phyloP scores from a whole-genome alignment of 2,329 filamentous ascomycete genomes.

The Colletotrichum theobromicola region DNA sequence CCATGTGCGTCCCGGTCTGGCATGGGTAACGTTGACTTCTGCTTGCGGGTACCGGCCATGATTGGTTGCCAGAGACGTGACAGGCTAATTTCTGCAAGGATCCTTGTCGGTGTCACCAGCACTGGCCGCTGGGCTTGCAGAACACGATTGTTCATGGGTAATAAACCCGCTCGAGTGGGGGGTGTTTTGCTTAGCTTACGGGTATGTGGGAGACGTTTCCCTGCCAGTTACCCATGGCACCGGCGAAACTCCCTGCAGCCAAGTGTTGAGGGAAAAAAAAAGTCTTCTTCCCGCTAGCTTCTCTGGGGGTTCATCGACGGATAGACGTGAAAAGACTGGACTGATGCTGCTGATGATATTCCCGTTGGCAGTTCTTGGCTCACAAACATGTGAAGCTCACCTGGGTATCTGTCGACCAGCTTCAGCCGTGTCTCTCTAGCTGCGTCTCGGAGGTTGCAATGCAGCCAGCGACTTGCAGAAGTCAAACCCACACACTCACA shows the following conservation, averaged over 20 bases:
- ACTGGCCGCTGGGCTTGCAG: background rate
- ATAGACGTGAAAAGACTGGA: background rate
- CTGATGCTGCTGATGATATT: background rate
- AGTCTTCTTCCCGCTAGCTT: background rate
- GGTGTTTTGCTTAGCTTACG: constrained; percentile 1
- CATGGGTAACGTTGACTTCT: background rate
- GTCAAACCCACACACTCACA: background rate
- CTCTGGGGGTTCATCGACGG: background rate
- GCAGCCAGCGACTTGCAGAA: background rate
- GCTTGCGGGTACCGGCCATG: background rate
- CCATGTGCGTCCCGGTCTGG: constrained; percentile 4
- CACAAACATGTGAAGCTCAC: background rate
- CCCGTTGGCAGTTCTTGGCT: background rate
- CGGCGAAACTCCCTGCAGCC: constrained; percentile 13
- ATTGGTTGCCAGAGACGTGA: background rate
- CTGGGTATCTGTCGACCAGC: background rate
- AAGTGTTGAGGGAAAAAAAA: constrained; percentile 14
- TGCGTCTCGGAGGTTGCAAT: background rate
- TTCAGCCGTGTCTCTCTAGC: background rate
- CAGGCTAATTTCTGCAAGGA: constrained; percentile 3
- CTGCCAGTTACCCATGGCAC: background rate
- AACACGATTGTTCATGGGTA: constrained; percentile 8
- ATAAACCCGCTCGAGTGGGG: constrained; percentile 5
- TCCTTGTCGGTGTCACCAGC: background rate
- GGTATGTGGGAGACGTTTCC: constrained; percentile 12